These are phyloP conservation scores for Aspergillus aculeatinus DNA, from an alignment of 2,329 filamentous ascomycete species.

Conservation along the genomic window DNA sequence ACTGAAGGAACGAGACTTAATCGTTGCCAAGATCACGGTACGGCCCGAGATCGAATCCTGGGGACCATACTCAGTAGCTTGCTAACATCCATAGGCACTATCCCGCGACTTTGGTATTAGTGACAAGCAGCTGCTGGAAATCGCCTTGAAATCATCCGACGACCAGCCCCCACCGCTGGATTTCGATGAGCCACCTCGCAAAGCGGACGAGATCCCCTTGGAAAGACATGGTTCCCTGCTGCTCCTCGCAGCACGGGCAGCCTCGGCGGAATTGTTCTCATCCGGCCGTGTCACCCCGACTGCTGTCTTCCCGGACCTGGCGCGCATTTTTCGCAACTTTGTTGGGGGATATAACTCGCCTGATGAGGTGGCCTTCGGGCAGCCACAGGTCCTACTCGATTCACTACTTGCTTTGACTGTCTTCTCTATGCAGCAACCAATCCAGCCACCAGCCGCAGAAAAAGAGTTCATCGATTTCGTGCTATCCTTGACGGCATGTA, in stretches of 20 bases:
- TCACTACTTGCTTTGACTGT: conserved; percentile 54
- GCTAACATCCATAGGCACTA: conserved; percentile 42
- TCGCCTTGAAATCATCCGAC: conserved; percentile 42
- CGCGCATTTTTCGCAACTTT: conserved; percentile 53
- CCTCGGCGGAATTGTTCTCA: conserved; percentile 51
- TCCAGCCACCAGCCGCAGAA: conserved; percentile 48
- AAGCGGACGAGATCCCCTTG: conserved; percentile 55
- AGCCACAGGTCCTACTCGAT: conserved; percentile 56
- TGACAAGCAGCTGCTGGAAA: conserved; percentile 48
- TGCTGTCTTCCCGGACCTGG: conserved; percentile 55
- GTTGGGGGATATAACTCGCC: conserved; percentile 44
- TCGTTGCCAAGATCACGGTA: conserved; percentile 57
- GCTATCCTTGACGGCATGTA: conserved; percentile 45
- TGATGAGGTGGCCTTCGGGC: conserved; percentile 41
- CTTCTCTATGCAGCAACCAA: conserved; percentile 48
- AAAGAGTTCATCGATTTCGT: conserved; percentile 55
- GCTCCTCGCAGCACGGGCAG: conserved; percentile 53
- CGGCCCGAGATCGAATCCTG: background rate
- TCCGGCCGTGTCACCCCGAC: conserved; percentile 41
- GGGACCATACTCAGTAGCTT: too few relatives aligned
- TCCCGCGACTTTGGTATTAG: conserved; percentile 55
- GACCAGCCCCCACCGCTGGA: conserved; percentile 46
- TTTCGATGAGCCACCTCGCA: conserved; percentile 56
- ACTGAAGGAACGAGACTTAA: conserved; percentile 54
- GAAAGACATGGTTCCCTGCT: conserved; percentile 57